Conservation (phyloP, 345 rosid genomes). For the Brassica nigra region DNA sequence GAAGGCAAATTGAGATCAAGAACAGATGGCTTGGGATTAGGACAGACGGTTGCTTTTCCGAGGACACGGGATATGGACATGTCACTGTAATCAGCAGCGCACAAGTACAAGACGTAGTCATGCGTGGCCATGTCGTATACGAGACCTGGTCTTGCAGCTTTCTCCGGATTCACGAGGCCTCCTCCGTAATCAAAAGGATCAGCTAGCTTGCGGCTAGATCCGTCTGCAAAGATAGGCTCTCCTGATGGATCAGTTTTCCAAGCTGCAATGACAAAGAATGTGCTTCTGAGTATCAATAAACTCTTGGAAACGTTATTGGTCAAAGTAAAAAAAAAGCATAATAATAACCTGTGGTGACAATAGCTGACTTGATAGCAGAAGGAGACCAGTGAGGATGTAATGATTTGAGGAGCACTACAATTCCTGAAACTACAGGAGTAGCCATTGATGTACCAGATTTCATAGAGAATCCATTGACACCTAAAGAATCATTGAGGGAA, state of each 20-base stretch:
- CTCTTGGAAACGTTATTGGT: background rate
- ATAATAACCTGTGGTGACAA: slow-evolving; percentile 50
- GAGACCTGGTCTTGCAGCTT: slow-evolving; percentile 58
- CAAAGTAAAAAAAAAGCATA: background rate
- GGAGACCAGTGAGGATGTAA: slow-evolving; percentile 50
- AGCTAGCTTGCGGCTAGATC: slow-evolving; percentile 40
- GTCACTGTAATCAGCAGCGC: slow-evolving; percentile 49
- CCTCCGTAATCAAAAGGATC: slow-evolving; percentile 61
- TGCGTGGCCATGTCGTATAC: slow-evolving; percentile 49
- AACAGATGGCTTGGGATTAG: slow-evolving; percentile 26
- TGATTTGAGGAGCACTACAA: slow-evolving; percentile 44
- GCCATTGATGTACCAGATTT: slow-evolving; percentile 52
- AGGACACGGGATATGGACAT: slow-evolving; percentile 48
- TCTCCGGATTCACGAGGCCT: slow-evolving; percentile 59
- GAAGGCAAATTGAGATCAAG: slow-evolving; percentile 45
- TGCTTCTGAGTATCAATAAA: background rate
- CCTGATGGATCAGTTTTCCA: slow-evolving; percentile 43
- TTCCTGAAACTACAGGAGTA: slow-evolving; percentile 41
- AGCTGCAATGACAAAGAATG: slow-evolving; percentile 16
- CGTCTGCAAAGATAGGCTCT: slow-evolving; percentile 51
- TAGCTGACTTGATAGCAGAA: slow-evolving; percentile 48
- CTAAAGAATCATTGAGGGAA: background rate
- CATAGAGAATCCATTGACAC: slow-evolving; percentile 18
- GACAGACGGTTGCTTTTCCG: slow-evolving; percentile 36
- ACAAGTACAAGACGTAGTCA: slow-evolving; percentile 52